Conservation (phyloP, 1,284 basidiomycete genomes). For the Exobasidium rhododendri region DNA sequence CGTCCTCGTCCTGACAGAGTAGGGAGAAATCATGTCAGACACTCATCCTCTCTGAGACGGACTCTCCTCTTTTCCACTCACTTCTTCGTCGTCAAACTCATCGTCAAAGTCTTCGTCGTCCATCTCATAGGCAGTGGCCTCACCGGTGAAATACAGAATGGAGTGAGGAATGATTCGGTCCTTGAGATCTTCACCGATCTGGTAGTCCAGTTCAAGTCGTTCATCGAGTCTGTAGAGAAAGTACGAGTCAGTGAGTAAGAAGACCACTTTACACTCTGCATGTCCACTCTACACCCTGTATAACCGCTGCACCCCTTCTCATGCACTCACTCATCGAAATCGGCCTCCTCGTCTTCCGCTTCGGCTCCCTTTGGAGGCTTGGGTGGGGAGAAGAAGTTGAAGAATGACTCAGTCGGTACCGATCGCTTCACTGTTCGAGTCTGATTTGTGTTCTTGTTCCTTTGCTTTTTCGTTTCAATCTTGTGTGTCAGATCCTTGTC, state of each 20-base stretch:
- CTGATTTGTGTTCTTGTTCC: slow-evolving; percentile 70
- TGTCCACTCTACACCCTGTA: no score
- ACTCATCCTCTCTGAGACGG: neutral
- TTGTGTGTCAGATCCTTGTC: slow-evolving; percentile 96
- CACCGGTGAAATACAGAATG: slow-evolving; percentile 83
- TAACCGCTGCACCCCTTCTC: no score
- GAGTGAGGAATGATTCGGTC: slow-evolving; percentile 95
- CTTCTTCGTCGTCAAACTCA: slow-evolving; percentile 61
- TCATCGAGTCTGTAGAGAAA: slow-evolving; percentile 65
- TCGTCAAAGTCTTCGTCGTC: slow-evolving; percentile 61
- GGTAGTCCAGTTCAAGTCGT: slow-evolving; percentile 90
- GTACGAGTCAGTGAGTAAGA: neutral
- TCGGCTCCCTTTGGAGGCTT: slow-evolving; percentile 65
- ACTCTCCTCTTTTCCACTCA: slow-evolving; percentile 52
- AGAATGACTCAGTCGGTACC: slow-evolving; percentile 54
- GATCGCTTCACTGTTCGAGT: slow-evolving; percentile 54
- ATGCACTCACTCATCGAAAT: slow-evolving; percentile 81
- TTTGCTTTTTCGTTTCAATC: slow-evolving; percentile 97
- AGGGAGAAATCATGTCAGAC: neutral
- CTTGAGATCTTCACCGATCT: slow-evolving; percentile 97
- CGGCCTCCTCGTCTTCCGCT: slow-evolving; percentile 89
- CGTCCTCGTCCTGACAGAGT: slow-evolving; percentile 34
- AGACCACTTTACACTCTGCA: no score
- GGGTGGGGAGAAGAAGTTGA: slow-evolving; percentile 55
- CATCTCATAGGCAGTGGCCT: slow-evolving; percentile 84